Evolutionary conservation across 768 basidiomycete genomes (phyloP).

Genomic region (Obba rivulosa): DNA sequence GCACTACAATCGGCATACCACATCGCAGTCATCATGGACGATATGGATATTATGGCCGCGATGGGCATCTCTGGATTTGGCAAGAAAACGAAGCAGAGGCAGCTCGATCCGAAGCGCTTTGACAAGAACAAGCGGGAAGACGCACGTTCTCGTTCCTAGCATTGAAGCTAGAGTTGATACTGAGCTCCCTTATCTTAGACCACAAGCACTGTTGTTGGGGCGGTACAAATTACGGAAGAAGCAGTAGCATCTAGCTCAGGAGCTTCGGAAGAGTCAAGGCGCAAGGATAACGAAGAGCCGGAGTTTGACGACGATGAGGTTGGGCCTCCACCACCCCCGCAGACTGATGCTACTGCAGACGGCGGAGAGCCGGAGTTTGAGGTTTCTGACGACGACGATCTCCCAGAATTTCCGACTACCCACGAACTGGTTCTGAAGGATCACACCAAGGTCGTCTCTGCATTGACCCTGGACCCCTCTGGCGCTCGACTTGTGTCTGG

Average conservation of each 20-base stretch:
- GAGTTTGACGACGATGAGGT: constrained; percentile 21
- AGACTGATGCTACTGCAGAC: not conserved
- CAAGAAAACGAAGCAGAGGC: constrained; percentile 59
- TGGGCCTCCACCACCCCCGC: constrained; percentile 19
- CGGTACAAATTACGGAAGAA: too few species aligned
- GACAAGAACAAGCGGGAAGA: constrained; percentile 67
- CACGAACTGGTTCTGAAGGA: constrained; percentile 93
- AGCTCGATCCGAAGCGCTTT: constrained; percentile 72
- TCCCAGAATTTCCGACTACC: constrained; percentile 73
- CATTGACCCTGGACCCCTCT: constrained; percentile 87
- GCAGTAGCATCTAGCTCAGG: not conserved
- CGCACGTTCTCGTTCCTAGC: constrained; percentile 12
- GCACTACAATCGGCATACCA: not conserved
- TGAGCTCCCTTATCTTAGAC: not conserved
- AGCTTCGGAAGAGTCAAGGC: not conserved
- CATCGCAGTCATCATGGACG: constrained; percentile 33
- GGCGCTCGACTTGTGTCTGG: constrained; percentile 90
- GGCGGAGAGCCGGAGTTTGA: constrained; percentile 29
- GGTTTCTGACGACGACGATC: constrained; percentile 41
- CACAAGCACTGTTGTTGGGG: not conserved
- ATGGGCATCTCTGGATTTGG: constrained; percentile 88
- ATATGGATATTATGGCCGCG: constrained; percentile 68
- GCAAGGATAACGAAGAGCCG: constrained; percentile 15
- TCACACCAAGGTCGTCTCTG: constrained; percentile 93
- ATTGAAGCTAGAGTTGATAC: not conserved